A percentile compares a stretch with the other conserved stretches of the same genome.
Evolutionary conservation across 169 alveolate genomes (phyloP).

Genomic region (Eimeria praecox): DNA sequence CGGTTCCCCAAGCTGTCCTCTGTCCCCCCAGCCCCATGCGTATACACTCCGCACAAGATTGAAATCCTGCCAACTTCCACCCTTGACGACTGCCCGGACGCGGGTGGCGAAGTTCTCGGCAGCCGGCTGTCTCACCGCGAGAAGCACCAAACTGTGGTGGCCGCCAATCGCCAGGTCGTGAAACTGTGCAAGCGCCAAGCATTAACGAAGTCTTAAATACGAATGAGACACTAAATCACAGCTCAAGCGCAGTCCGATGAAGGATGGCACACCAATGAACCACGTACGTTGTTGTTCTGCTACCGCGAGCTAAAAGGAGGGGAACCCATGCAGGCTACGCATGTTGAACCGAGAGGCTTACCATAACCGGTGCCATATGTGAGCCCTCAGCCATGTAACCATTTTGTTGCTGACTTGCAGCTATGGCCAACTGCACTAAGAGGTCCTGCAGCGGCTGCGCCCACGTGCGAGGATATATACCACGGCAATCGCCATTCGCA

Average conservation of each 20-base stretch:
- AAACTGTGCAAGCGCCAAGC: conserved; percentile 3
- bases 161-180: conserved; percentile 82
- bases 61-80: conserved; percentile 40
- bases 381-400: conserved; percentile 27
- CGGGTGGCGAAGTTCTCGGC: conserved; percentile 66
- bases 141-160: conserved; percentile 80
- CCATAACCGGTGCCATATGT: conserved; percentile 35
- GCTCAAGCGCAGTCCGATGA: neutral
- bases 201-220: neutral
- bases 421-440: conserved; percentile 73
- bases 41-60: conserved; percentile 79
- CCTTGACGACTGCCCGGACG: conserved; percentile 52
- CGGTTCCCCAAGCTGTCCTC: conserved; percentile 85
- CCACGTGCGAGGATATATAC: conserved; percentile 88
- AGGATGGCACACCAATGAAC: neutral
- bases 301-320: neutral
- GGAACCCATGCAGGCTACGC: neutral
- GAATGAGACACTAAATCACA: neutral
- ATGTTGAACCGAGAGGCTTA: neutral
- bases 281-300: neutral
- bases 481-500: conserved; percentile 83
- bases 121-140: conserved; percentile 65
- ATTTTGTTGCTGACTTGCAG: conserved; percentile 45
- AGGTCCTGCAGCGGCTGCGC: conserved; percentile 85
- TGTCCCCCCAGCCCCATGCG: conserved; percentile 89